These are phyloP conservation scores for Claviceps digitariae DNA, from an alignment of 2,329 filamentous ascomycete genomes.

Conservation along the genomic window DNA sequence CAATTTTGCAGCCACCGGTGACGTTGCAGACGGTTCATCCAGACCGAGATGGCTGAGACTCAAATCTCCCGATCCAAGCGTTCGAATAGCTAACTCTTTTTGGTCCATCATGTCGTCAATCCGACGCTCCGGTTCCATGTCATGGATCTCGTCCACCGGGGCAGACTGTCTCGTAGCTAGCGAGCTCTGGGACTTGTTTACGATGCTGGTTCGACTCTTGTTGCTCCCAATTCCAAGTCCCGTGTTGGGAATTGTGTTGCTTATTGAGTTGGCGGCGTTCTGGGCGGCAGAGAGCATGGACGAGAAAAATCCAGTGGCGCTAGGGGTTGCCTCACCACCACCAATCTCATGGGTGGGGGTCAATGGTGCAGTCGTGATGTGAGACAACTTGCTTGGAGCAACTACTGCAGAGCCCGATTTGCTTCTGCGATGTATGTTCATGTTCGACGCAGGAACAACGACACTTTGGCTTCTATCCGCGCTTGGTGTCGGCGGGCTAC, in stretches of 20 bases:
- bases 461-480: conserved; percentile 40
- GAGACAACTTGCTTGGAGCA: conserved; percentile 78
- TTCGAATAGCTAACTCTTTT: conserved; percentile 71
- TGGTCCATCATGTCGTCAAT: conserved; percentile 29
- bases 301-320: conserved; percentile 72
- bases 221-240: conserved; percentile 37
- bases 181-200: conserved; percentile 14
- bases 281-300: conserved; percentile 87
- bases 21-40: conserved; percentile 42
- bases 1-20: conserved; percentile 42
- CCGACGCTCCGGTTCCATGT: conserved; percentile 17
- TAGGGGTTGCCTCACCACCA: conserved; percentile 44
- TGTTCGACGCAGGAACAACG: conserved; percentile 42
- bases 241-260: conserved; percentile 58
- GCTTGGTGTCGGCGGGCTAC: conserved; percentile 13
- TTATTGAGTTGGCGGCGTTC: conserved; percentile 69
- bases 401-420: conserved; percentile 41
- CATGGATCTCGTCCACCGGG: conserved; percentile 24
- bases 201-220: conserved; percentile 18
- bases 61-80: conserved; percentile 76
- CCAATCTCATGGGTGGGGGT: conserved; percentile 63
- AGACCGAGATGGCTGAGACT: conserved; percentile 84
- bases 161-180: conserved; percentile 22
- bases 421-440: conserved; percentile 53
- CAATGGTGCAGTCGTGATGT: conserved; percentile 54